phyloP scores from a whole-genome alignment of 805 yeast species.

The Cyberlindnera veronae region DNA sequence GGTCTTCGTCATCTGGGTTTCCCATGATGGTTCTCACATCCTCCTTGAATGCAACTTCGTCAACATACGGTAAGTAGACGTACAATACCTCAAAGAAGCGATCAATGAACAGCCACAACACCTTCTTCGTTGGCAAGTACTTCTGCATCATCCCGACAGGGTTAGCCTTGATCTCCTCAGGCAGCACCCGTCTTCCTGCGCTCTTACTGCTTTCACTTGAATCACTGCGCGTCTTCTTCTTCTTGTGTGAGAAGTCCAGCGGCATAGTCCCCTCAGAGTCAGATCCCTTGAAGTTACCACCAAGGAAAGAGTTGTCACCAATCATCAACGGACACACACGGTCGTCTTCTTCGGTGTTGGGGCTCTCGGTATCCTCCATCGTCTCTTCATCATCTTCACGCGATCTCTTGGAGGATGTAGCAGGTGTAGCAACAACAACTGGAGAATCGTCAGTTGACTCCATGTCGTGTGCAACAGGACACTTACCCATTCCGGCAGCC shows the following conservation, averaged over 20 bases:
- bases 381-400: constrained; percentile 4
- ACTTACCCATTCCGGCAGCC: constrained; percentile 13
- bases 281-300: not conserved
- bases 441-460: not conserved
- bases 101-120: constrained; percentile 54
- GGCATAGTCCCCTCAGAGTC: not conserved
- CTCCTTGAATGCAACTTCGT: constrained; percentile 48
- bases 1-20: constrained; percentile 28
- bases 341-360: constrained; percentile 25
- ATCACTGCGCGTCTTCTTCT: constrained; percentile 15
- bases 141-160: constrained; percentile 36
- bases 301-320: constrained; percentile 35
- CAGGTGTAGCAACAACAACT: not conserved
- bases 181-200: constrained; percentile 9
- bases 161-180: constrained; percentile 25
- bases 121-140: constrained; percentile 50
- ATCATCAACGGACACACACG: constrained; percentile 45
- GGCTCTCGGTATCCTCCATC: constrained; percentile 4
- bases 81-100: constrained; percentile 58
- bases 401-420: not conserved
- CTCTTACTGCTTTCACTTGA: constrained; percentile 15
- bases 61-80: constrained; percentile 63
- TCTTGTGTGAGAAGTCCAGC: constrained; percentile 4
- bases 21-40: constrained; percentile 47
- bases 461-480: constrained; percentile 25